These are phyloP conservation scores for Solanum ahanhuiri DNA, from an alignment of 257 asterid genomes.

Conservation along the genomic window DNA sequence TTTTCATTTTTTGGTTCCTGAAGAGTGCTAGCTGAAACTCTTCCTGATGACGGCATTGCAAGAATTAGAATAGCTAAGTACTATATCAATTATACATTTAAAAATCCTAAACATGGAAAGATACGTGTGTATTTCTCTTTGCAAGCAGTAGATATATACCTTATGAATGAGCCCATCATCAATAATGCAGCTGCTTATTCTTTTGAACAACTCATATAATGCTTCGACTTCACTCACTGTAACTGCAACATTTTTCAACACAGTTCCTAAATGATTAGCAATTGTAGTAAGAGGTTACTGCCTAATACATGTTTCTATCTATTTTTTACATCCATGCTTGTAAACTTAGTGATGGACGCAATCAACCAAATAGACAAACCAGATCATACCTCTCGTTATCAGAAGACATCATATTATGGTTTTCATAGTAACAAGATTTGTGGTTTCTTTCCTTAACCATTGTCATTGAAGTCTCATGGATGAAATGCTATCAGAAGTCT, in stretches of 20 bases:
- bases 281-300: neutral
- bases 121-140: neutral
- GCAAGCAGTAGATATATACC: neutral
- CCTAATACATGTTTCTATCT: neutral
- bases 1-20: conserved; percentile 1
- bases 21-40: conserved; percentile 18
- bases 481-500: neutral
- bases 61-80: neutral
- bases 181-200: conserved; percentile 11
- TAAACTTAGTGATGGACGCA: neutral
- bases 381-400: neutral
- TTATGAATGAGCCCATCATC: conserved; percentile 18
- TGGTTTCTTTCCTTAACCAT: neutral
- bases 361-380: neutral
- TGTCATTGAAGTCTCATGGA: neutral
- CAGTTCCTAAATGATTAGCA: neutral
- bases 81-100: neutral
- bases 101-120: neutral
- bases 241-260: conserved; percentile 10
- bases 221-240: conserved; percentile 19
- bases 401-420: neutral
- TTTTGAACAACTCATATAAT: conserved; percentile 13
- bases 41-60: conserved; percentile 2
- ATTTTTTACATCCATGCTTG: neutral
- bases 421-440: neutral